These are phyloP conservation scores for Mycotypha africana DNA, from an alignment of 371 early-diverging fungal species.

Conservation along the genomic window DNA sequence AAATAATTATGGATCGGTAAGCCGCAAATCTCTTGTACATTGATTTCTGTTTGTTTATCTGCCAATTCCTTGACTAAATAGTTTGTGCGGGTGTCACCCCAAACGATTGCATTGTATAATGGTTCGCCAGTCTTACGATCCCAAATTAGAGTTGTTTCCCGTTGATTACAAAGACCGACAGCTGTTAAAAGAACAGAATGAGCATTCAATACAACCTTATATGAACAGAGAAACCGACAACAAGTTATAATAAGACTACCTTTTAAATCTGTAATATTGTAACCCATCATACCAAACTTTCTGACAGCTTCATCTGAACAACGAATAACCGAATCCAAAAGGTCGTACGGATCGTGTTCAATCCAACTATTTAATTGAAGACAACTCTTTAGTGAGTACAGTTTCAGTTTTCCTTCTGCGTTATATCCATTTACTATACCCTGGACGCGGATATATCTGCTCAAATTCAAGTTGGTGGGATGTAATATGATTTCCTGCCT, in stretches of 20 bases:
- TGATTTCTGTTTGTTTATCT: constrained; percentile 32
- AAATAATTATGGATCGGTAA: constrained; percentile 92
- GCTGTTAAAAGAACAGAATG: constrained; percentile 21
- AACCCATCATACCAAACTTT: constrained; percentile 63
- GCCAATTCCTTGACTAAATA: constrained; percentile 61
- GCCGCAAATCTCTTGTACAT: constrained; percentile 70
- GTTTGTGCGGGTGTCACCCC: constrained; percentile 88
- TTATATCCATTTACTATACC: constrained; percentile 38
- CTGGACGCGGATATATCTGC: constrained; percentile 75
- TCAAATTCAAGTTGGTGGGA: constrained; percentile 82
- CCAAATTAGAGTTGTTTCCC: constrained; percentile 91
- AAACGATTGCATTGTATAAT: constrained; percentile 86
- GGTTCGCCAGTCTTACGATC: constrained; percentile 76
- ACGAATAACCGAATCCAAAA: constrained; percentile 63
- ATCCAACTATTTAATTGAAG: constrained; percentile 62
- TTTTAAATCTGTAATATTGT: constrained; percentile 60
- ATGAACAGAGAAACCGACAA: too few species aligned
- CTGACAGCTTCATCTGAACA: constrained; percentile 70
- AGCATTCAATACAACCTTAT: not conserved
- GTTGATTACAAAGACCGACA: constrained; percentile 92
- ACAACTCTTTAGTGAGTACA: not conserved
- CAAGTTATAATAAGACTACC: too few species aligned
- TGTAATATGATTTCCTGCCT: constrained; percentile 66
- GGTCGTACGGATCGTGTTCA: constrained; percentile 83
- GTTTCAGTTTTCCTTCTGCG: too few species aligned